phyloP scores from a whole-genome alignment of 2,329 filamentous ascomycete genomes.

The Ceratocystis albifundus region DNA sequence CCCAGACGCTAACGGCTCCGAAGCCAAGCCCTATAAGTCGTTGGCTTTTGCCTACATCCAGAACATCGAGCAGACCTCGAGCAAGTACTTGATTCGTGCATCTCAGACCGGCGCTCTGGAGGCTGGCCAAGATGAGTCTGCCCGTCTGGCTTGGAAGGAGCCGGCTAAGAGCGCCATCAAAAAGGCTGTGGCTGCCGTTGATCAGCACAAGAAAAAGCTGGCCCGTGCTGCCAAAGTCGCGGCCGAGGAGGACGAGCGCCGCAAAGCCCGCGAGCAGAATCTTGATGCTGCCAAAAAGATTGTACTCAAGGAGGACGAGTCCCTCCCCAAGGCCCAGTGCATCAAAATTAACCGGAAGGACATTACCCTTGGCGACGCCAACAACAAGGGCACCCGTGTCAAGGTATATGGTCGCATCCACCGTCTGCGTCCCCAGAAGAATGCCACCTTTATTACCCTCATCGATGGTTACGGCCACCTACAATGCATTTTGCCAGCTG shows the following conservation, averaged over 20 bases:
- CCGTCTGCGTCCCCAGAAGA: constrained; percentile 68
- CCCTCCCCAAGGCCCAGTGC: constrained; percentile 59
- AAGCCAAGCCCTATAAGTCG: constrained; percentile 69
- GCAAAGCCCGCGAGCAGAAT: constrained; percentile 53
- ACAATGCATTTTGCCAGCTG: constrained; percentile 67
- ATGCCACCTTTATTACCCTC: constrained; percentile 76
- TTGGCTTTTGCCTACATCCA: constrained; percentile 67
- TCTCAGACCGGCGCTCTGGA: constrained; percentile 50
- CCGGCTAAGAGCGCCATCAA: constrained; percentile 75
- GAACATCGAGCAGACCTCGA: constrained; percentile 45
- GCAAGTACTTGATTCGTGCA: constrained; percentile 56
- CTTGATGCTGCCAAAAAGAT: constrained; percentile 71
- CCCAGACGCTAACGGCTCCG: constrained; percentile 52
- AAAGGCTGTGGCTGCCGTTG: constrained; percentile 65
- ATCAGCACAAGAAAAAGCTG: constrained; percentile 72
- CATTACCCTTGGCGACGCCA: constrained; percentile 46
- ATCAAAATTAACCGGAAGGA: constrained; percentile 67
- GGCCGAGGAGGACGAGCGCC: constrained; percentile 60
- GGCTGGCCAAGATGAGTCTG: constrained; percentile 51
- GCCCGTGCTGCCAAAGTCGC: constrained; percentile 64
- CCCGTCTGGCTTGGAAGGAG: constrained; percentile 63
- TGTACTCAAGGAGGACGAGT: constrained; percentile 54
- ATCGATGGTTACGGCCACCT: constrained; percentile 67
- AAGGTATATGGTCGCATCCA: constrained; percentile 75
- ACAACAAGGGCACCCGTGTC: constrained; percentile 58